Evolutionary conservation across 805 yeast species (phyloP), one percentile per base, ranked within the genome.

Genomic region (Myxozyma kluyveri): DNA sequence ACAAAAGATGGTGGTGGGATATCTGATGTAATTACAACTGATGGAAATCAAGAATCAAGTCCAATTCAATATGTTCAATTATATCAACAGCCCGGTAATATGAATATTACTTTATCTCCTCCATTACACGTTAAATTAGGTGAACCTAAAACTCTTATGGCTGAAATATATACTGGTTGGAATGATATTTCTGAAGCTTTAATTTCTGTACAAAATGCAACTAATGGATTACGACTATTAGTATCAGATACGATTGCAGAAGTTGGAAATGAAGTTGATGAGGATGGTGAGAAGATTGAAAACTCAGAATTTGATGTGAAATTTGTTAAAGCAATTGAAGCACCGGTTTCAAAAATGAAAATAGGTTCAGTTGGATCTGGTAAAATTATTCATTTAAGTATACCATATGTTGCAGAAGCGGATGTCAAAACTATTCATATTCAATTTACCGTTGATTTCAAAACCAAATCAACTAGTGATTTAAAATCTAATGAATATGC

Each of bases 391-490:
- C 42, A 39, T 32, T 44, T 69, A 5, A 50, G 57, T 1, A 53
- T 70, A 9, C 71, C 73, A 9, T 66, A 62, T 23, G 50, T 55
- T 14, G 57, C 63, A 2, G 69, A 67, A 17, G 42, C 33, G 14
- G 57, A 51, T 9, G 52, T 52, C 22, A 66, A 65, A 7, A 46
- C 47, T 31, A 49, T 63, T 4, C 41, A 48, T 17, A 49, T 65
- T 3, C 60, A 59, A 12, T 49, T 69, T 4, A 54, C 52, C 3
- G 61, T 64, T 18, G 55, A 52, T 38, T 27, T 65, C 47, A 48
- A 65, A 40, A 49, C 62, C 52, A 14, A 29, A 29, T 9, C 12
- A 29, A 29, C 12, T 29, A 29, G 12, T 9, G 33, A 29, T 9
- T 46, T 54, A 22, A 55, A 52, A 12, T 60, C 47, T 3, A 60